Percentiles rank a stretch among this genome's conserved stretches.
phyloP scores from a whole-genome alignment of 331 rosid species.

The Phaseolus coccineus region DNA sequence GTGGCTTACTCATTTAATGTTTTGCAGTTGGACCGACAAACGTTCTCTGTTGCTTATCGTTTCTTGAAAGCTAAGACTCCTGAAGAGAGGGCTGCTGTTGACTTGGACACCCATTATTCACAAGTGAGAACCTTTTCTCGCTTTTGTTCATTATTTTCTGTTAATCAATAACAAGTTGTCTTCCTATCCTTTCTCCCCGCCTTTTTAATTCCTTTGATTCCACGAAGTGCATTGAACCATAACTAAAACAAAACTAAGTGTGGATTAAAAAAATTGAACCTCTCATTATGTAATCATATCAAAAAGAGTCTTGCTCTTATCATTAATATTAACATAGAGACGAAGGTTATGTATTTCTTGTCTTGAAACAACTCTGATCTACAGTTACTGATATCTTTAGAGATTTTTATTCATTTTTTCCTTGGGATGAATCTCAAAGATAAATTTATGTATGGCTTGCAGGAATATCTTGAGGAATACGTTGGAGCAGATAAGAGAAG shows the following conservation, averaged over 20 bases:
- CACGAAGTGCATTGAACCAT: conserved; percentile 1
- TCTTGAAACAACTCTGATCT: conserved; percentile 7
- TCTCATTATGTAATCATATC: conserved; percentile 31
- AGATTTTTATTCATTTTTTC: background rate
- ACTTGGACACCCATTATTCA: conserved; percentile 97
- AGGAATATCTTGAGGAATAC: conserved; percentile 94
- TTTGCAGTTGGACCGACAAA: conserved; percentile 71
- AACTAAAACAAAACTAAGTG: background rate
- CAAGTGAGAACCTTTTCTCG: conserved; percentile 54
- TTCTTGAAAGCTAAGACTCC: conserved; percentile 94
- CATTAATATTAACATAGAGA: conserved; percentile 10
- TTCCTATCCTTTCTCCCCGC: conserved; percentile 11
- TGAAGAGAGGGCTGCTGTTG: conserved; percentile 94
- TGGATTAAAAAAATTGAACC: background rate
- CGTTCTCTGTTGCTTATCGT: conserved; percentile 76
- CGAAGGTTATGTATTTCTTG: conserved; percentile 18
- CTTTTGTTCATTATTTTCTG: conserved; percentile 37
- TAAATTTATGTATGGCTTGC: conserved; percentile 42
- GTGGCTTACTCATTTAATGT: conserved; percentile 28
- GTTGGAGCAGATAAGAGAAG: conserved; percentile 76
- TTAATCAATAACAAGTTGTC: conserved; percentile 15
- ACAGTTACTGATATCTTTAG: conserved; percentile 13
- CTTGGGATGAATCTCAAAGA: conserved; percentile 30
- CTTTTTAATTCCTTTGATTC: conserved; percentile 7
- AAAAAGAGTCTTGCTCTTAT: conserved; percentile 19